Base-by-base conservation (phyloP, 352 stramenopile species). In the Phytopythium kandeliae region DNA sequence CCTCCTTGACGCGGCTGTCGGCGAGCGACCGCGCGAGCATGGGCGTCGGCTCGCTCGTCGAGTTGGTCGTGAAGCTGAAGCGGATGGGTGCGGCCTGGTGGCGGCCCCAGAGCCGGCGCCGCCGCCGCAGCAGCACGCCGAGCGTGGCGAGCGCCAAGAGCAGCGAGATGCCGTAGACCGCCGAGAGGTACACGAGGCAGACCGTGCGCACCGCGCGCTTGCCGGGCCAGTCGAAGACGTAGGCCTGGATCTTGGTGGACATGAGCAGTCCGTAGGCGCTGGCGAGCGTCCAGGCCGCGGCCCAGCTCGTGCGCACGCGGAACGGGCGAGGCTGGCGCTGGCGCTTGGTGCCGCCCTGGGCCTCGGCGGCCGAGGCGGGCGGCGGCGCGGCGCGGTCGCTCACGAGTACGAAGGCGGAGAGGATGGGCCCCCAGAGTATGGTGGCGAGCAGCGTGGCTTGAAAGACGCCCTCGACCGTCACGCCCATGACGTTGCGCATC, bases 391-490 rank as follows among this genome's bases (percentile, higher is more conserved):
- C 10, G 24, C 44, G 33, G 22, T 51, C 37, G 5, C 54, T 41
- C 1, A 37, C 47, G 26, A 87, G 37, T 19, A 82, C 69, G 24
- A 79, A 87, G 21, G 61, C 24, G 19, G 76, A 60, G 37, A 85
- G 57, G 25, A 81, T 55, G n/a, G 69, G 54, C 1, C 67, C 59
- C 76, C 73, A 83, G 9, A 87, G 50, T 16, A 87, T 50, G 16
- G 58, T 76, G 11, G 69, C 74, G 4, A 78, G 43, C 44, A 84
- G 75, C 26, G 61, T 74, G 17, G 69, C 48, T 13, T 61, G 38
- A 37, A 65, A 70, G 28, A 82, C 49, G 13, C 64, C 64, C 37
- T 69, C 61, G 19, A 74, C 36, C n/a, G 53, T 71, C 17, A 78
- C 63, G 36, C 66, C 69, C 28, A 74, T 51, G 13, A 81, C 55